Base-by-base conservation (phyloP, 2,329 filamentous ascomycete species). In the Fusarium tricinctum region DNA sequence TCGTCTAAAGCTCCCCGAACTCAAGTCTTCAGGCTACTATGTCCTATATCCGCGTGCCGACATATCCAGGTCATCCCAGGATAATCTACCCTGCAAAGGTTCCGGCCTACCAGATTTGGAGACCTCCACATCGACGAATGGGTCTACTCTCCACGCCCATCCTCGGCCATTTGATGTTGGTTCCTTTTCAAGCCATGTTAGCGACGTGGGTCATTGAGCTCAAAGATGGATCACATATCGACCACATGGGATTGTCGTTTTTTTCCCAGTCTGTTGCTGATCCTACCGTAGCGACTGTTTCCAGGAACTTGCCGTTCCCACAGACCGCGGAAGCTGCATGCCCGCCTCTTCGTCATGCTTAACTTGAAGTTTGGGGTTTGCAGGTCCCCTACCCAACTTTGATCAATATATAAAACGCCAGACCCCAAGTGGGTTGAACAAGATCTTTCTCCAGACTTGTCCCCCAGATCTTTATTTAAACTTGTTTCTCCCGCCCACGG, bases 21-120 rank as follows among this genome's bases (percentile, higher is more conserved):
- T 28, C 28, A 44, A 52, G 28, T 50, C 48, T 43, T n/a, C 20
- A 58, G 22, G 32, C 30, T 39, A 33, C 15, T 62, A 53, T 28
- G 19, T 26, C 35, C 35, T 20, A 32, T 35, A 59, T 66, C 45
- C 50, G 54, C 39, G 58, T 69, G 69, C 63, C 67, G 66, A 73
- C 56, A 62, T 54, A 69, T 69, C 68, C 67, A 72, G 59, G 42
- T 48, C 33, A 22, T 52, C 42, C 58, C 61, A 52, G 42, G 45
- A 45, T 46, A 38, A 45, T 42, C 19, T 49, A 51, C 43, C 47
- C 54, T 38, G 32, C 48, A 60, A 58, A 60, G 54, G 52, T 58
- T 49, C 60, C 66, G 54, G 63, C 62, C 67, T 62, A 30, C 40
- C 57, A 52, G 32, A 43, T 55, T 54, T 28, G 39, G 59, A 57